Conservation (phyloP, 441 rosid species). For the Populus hybrid region DNA sequence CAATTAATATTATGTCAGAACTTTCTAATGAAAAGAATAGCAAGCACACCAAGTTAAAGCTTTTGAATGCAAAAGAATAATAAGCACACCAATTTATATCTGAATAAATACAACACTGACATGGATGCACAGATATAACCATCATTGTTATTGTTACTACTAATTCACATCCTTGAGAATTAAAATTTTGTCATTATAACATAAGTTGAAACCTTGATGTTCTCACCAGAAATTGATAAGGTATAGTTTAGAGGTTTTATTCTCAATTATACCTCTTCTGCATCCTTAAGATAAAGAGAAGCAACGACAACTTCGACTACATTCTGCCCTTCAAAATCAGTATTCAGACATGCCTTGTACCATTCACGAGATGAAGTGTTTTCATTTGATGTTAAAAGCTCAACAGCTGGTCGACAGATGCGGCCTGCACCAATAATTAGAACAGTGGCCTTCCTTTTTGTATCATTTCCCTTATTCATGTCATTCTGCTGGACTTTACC, state of each 20-base stretch:
- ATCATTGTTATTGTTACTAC: neutral
- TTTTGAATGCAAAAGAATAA: neutral
- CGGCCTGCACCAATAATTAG: slow-evolving; percentile 95
- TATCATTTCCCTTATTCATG: slow-evolving; percentile 31
- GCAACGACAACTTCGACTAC: slow-evolving; percentile 73
- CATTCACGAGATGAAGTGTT: slow-evolving; percentile 40
- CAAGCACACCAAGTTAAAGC: slow-evolving; percentile 4
- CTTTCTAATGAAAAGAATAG: neutral
- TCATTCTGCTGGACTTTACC: slow-evolving; percentile 54
- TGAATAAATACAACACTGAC: neutral
- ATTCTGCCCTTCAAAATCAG: slow-evolving; percentile 43
- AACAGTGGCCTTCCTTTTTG: slow-evolving; percentile 43
- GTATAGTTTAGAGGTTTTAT: slow-evolving; percentile 5
- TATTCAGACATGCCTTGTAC: slow-evolving; percentile 41
- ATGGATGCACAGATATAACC: neutral
- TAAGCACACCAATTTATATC: neutral
- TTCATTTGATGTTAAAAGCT: slow-evolving; percentile 67
- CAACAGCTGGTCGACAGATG: slow-evolving; percentile 89
- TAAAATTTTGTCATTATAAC: neutral
- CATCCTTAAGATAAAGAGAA: slow-evolving; percentile 85
- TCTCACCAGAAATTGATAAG: neutral
- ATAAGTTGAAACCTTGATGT: neutral
- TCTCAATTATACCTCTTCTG: slow-evolving; percentile 67
- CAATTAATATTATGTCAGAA: slow-evolving; percentile 11
- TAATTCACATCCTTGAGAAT: neutral